These are phyloP conservation scores for Kwoniella dendrophila DNA, from an alignment of 768 basidiomycete species.

Conservation along the genomic window DNA sequence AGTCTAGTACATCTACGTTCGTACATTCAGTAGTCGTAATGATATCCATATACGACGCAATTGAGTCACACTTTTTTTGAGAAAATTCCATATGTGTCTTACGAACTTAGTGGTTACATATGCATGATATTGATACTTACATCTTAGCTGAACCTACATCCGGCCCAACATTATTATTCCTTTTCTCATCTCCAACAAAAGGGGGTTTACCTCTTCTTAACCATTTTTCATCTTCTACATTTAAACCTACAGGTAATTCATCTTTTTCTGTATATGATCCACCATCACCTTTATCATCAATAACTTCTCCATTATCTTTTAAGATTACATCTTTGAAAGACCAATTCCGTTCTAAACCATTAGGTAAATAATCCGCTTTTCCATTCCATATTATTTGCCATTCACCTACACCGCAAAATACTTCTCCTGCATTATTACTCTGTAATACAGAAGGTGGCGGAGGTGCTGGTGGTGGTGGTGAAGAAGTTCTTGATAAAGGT, in stretches of 20 bases:
- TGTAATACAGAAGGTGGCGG: no score
- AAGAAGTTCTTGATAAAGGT: slow-evolving; percentile 2
- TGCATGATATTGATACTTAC: not conserved
- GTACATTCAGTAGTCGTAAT: no score
- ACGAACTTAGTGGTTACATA: no score
- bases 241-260: slow-evolving; percentile 46
- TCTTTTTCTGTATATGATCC: slow-evolving; percentile 28
- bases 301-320: slow-evolving; percentile 48
- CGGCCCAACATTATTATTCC: not conserved
- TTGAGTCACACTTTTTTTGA: no score
- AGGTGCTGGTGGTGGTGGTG: not conserved
- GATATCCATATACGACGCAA: no score
- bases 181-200: not conserved
- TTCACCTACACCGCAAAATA: slow-evolving; percentile 44
- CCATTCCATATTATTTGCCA: slow-evolving; percentile 53
- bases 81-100: no score
- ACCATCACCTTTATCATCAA: slow-evolving; percentile 52
- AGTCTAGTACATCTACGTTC: no score
- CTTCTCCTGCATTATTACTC: not conserved
- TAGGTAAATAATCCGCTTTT: slow-evolving; percentile 51
- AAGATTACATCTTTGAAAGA: slow-evolving; percentile 50
- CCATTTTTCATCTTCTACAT: slow-evolving; percentile 44
- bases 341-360: slow-evolving; percentile 56
- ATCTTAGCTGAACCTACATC: slow-evolving; percentile 6
- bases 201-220: slow-evolving; percentile 36